phyloP scores from a whole-genome alignment of 2,329 filamentous ascomycete species.

The Ophiostoma sp. region DNA sequence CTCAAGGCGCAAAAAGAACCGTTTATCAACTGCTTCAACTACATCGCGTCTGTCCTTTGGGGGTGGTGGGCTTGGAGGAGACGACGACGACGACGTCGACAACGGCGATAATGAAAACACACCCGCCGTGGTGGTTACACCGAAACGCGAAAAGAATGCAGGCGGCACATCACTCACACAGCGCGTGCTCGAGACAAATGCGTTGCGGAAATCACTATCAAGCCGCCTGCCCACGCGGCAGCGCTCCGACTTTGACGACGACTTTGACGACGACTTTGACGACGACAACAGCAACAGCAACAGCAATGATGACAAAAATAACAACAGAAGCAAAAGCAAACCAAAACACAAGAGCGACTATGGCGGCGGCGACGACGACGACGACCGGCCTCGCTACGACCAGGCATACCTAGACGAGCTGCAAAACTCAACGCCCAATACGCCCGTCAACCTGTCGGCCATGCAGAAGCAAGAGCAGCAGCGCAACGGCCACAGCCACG shows the following conservation, averaged over 20 bases:
- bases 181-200: constrained; percentile 35
- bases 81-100: constrained; percentile 42
- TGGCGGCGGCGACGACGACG: constrained; percentile 41
- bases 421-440: constrained; percentile 77
- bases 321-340: constrained; percentile 36
- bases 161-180: constrained; percentile 27
- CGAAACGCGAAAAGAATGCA: constrained; percentile 40
- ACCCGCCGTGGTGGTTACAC: constrained; percentile 48
- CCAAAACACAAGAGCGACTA: background rate
- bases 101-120: constrained; percentile 38
- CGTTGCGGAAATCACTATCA: constrained; percentile 41
- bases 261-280: constrained; percentile 37
- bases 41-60: constrained; percentile 69
- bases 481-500: constrained; percentile 36
- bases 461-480: constrained; percentile 29
- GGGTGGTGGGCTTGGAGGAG: constrained; percentile 40
- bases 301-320: constrained; percentile 35
- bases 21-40: constrained; percentile 39
- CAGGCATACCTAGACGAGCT: constrained; percentile 82
- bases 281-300: constrained; percentile 52
- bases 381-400: constrained; percentile 73
- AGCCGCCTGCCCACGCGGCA: constrained; percentile 54
- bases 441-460: constrained; percentile 57
- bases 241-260: constrained; percentile 35
- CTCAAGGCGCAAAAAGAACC: constrained; percentile 62